Base-by-base conservation (phyloP, 2,329 filamentous ascomycete species). In the Celoporthe dispersa region DNA sequence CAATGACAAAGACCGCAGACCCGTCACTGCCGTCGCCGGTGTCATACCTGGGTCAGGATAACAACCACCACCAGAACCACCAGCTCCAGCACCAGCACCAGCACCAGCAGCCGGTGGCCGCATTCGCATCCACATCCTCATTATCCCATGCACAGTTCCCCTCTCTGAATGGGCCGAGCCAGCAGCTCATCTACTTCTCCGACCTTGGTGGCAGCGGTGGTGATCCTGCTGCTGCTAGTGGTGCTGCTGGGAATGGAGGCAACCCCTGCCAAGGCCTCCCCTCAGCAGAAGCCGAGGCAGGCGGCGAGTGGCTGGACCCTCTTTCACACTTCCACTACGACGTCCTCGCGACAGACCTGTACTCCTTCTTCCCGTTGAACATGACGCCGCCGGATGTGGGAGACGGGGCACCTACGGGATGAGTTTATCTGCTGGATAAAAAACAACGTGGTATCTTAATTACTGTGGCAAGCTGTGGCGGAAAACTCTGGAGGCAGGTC, bases 271-370 rank as follows among this genome's bases (percentile, higher is more conserved):
- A 53, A 2, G 68, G 59, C 2, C 19, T 68, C 25, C 44, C 44
- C 44, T 48, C 62, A 1, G 48, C n/a, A 1, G 69, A 68, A 5
- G 14, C 61, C 25, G 44, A 65, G 37, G 57, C 62, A 25, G 64
- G 35, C 14, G 44, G 65, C 31, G 70, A 70, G n/a, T 68, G 64
- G 28, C 59, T 72, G 1, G 70, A 72, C 22, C 70, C 68, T n/a
- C 62, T 72, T 37, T 44, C 66, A 39, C 35, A 68, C 31, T 72
- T 70, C 62, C 68, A 72, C 59, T 72, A 76, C 67, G 76, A 78
- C 33, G 75, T 78, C 1, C 57, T 78, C 31, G 77, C 76, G 3
- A 78, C 76, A 9, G 76, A 78, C 41, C 44, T 78, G 51, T 75
- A 74, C 66, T 76, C 75, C 44, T 78, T 78, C 68, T 77, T 75